These are phyloP conservation scores for Colletotrichum navitas DNA, from an alignment of 2,329 filamentous ascomycete species.

Conservation along the genomic window DNA sequence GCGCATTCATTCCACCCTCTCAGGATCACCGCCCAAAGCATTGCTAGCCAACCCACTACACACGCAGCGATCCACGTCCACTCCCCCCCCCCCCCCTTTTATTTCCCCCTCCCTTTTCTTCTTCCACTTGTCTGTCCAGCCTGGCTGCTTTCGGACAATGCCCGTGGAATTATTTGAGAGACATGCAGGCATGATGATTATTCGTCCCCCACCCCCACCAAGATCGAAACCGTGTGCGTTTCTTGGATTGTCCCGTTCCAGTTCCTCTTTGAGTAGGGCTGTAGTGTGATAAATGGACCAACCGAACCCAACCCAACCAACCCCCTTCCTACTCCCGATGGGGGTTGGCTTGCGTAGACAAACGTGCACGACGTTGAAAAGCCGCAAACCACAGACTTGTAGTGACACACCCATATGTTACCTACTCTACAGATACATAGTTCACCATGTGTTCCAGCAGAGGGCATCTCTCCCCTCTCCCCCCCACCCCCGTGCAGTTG, in stretches of 20 bases:
- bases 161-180: too few species aligned
- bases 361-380: not conserved
- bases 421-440: too few species aligned
- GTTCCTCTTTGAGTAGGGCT: too few species aligned
- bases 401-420: not conserved
- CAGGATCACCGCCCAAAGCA: not conserved
- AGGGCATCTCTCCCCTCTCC: not conserved
- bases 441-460: too few species aligned
- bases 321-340: not conserved
- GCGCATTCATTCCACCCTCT: not conserved
- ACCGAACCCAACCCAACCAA: too few species aligned
- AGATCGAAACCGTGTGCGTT: too few species aligned
- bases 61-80: not conserved
- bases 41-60: not conserved
- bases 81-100: not conserved
- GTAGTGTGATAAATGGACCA: too few species aligned
- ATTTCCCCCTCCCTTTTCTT: too few species aligned
- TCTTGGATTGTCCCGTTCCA: too few species aligned
- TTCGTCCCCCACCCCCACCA: not conserved
- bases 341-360: not conserved
- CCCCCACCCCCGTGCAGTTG: slow-evolving; percentile 23
- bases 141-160: too few species aligned
- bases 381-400: not conserved
- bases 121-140: too few species aligned
- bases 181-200: too few species aligned